A percentile compares a stretch with the other conserved stretches of the same genome.
Conservation (phyloP, 352 stramenopile species). For the Globisporangium acanthophoron region DNA sequence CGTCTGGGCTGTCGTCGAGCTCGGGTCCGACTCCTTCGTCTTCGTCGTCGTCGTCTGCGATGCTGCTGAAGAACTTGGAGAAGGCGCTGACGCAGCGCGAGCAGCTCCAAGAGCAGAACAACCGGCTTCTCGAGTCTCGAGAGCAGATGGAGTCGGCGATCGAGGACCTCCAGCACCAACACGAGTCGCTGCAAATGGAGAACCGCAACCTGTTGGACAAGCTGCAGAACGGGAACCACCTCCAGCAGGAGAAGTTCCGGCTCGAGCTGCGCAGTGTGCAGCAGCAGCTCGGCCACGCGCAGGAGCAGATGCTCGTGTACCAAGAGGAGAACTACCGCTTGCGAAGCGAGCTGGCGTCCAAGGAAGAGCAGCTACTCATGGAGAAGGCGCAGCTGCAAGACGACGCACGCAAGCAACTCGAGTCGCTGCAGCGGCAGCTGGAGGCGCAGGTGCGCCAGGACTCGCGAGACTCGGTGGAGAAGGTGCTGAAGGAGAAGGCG, state of each 20-base stretch:
- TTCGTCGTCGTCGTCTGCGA: constrained; percentile 23
- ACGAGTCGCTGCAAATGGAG: constrained; percentile 58
- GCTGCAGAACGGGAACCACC: constrained; percentile 52
- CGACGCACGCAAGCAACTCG: constrained; percentile 51
- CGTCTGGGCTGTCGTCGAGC: constrained; percentile 20
- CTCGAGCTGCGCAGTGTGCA: constrained; percentile 56
- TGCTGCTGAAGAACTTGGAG: constrained; percentile 70
- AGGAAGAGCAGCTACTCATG: constrained; percentile 51
- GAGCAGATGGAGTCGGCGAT: constrained; percentile 48
- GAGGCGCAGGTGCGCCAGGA: constrained; percentile 53
- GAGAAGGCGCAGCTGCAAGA: constrained; percentile 55
- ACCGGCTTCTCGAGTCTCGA: constrained; percentile 40
- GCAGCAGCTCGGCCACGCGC: constrained; percentile 53
- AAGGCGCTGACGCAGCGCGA: constrained; percentile 66
- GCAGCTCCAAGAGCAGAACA: constrained; percentile 49
- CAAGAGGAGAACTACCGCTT: constrained; percentile 66
- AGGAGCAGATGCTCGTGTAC: constrained; percentile 67
- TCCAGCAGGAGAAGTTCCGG: constrained; percentile 71
- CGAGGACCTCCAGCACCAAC: constrained; percentile 52
- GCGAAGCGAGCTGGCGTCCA: constrained; percentile 41
- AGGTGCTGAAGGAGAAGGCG: constrained; percentile 37
- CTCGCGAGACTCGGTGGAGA: constrained; percentile 42
- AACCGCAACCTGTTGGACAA: constrained; percentile 68
- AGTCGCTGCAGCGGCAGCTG: constrained; percentile 49
- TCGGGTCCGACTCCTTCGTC: constrained; percentile 13